Evolutionary conservation across 1,284 basidiomycete genomes (phyloP).

Genomic region (Fomes fomentarius): DNA sequence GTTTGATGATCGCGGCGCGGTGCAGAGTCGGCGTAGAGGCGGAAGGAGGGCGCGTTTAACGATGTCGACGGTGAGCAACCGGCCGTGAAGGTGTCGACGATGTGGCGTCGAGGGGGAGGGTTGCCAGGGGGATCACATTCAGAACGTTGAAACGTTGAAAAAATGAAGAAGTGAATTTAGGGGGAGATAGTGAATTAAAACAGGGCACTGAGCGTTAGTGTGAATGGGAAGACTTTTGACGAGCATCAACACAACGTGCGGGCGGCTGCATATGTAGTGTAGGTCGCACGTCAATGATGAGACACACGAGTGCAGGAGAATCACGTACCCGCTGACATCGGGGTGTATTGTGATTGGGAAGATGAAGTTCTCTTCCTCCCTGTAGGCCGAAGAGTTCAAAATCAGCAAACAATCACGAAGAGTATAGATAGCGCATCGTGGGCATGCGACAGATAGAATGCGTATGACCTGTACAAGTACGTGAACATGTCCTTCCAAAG

Average conservation of each 20-base stretch:
- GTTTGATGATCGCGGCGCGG: no score
- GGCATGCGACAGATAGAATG: neutral
- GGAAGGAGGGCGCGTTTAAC: no score
- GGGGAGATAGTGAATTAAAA: neutral
- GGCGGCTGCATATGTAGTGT: constrained; percentile 33
- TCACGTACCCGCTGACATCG: constrained; percentile 69
- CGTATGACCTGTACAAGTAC: constrained; percentile 60
- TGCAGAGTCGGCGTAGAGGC: no score
- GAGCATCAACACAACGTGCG: constrained; percentile 72
- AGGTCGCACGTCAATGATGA: neutral
- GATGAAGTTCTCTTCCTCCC: constrained; percentile 73
- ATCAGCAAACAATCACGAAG: neutral
- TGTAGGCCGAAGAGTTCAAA: constrained; percentile 22
- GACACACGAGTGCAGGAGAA: neutral
- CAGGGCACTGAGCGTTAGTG: neutral
- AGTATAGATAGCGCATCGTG: no score
- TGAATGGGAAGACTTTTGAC: constrained; percentile 36
- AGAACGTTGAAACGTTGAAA: no score
- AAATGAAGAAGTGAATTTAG: no score
- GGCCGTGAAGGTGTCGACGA: no score
- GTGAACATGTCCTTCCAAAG: constrained; percentile 80
- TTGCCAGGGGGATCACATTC: no score
- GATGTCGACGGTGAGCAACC: no score
- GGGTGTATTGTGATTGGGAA: constrained; percentile 79
- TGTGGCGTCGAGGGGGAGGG: no score